These are phyloP conservation scores for Heritiera fomes DNA, from an alignment of 345 rosid species.

Conservation along the genomic window DNA sequence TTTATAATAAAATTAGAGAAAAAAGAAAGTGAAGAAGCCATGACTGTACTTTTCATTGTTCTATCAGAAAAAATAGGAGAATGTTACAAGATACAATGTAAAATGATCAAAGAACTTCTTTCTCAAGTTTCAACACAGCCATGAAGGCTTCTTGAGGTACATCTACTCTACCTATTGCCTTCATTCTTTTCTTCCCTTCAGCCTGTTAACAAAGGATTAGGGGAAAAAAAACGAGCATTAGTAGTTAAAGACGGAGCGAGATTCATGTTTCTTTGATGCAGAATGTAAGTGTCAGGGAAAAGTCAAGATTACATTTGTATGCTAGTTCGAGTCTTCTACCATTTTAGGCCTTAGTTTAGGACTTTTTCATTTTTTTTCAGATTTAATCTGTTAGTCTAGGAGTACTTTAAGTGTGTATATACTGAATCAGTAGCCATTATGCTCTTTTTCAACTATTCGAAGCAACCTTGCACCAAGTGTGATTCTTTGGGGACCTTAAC, in stretches of 20 bases:
- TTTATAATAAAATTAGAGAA: neutral
- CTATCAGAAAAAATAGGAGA: neutral
- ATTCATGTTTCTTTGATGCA: neutral
- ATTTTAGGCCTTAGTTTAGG: neutral
- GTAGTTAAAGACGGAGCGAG: neutral
- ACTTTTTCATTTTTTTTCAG: neutral
- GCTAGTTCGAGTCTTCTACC: neutral
- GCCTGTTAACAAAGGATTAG: conserved; percentile 46
- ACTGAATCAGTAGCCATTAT: neutral
- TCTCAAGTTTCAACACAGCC: conserved; percentile 97
- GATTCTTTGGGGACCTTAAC: neutral
- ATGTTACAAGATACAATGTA: neutral
- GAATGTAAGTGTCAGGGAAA: neutral
- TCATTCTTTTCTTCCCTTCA: conserved; percentile 98
- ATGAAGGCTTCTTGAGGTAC: conserved; percentile 99
- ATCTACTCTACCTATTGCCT: conserved; percentile 93
- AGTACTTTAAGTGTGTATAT: neutral
- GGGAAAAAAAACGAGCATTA: neutral
- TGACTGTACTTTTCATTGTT: neutral
- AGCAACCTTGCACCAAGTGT: neutral
- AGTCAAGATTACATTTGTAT: neutral
- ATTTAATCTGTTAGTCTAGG: neutral
- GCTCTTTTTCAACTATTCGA: neutral
- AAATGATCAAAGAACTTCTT: conserved; percentile 63
- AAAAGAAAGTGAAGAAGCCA: neutral